These are phyloP conservation scores for Tremella fuciformis DNA, from an alignment of 768 basidiomycete genomes.

Conservation along the genomic window DNA sequence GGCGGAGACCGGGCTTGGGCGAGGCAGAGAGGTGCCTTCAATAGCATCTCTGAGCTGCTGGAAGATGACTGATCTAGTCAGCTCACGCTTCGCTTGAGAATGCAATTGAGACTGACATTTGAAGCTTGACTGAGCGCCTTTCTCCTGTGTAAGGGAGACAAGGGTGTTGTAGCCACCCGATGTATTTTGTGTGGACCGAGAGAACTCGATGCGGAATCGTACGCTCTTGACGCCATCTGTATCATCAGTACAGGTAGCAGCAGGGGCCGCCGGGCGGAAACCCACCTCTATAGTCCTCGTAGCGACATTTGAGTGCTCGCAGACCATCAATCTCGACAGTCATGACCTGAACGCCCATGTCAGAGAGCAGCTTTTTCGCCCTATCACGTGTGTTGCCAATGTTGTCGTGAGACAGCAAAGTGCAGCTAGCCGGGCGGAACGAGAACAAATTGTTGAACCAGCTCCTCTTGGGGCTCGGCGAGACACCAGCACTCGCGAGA, in stretches of 20 bases:
- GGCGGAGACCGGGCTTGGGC: slow-evolving; percentile 8
- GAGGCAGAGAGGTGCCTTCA: slow-evolving; percentile 13
- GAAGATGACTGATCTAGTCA: slow-evolving; percentile 20
- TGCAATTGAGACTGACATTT: slow-evolving; percentile 55
- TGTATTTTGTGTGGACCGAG: slow-evolving; percentile 50
- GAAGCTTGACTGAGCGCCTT: slow-evolving; percentile 79
- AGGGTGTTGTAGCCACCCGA: slow-evolving; percentile 58
- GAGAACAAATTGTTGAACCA: slow-evolving; percentile 91
- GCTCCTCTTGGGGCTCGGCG: slow-evolving; percentile 59
- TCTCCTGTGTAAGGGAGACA: slow-evolving; percentile 74
- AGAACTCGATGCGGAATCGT: slow-evolving; percentile 79
- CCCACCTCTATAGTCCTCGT: slow-evolving; percentile 62
- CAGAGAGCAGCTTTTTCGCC: slow-evolving; percentile 69
- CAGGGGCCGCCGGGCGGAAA: too few species aligned
- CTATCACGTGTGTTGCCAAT: slow-evolving; percentile 66
- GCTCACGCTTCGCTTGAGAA: neutral
- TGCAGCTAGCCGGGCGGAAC: slow-evolving; percentile 62
- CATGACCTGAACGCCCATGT: slow-evolving; percentile 66
- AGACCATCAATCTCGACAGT: slow-evolving; percentile 64
- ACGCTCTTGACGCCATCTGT: slow-evolving; percentile 65
- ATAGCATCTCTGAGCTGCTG: slow-evolving; percentile 19
- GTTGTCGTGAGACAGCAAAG: slow-evolving; percentile 53
- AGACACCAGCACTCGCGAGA: slow-evolving; percentile 9
- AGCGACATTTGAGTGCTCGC: slow-evolving; percentile 71
- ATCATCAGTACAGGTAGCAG: slow-evolving; percentile 50